Evolutionary conservation across 306 rosid genomes (phyloP).

Genomic region (Sicyos baderoa): DNA sequence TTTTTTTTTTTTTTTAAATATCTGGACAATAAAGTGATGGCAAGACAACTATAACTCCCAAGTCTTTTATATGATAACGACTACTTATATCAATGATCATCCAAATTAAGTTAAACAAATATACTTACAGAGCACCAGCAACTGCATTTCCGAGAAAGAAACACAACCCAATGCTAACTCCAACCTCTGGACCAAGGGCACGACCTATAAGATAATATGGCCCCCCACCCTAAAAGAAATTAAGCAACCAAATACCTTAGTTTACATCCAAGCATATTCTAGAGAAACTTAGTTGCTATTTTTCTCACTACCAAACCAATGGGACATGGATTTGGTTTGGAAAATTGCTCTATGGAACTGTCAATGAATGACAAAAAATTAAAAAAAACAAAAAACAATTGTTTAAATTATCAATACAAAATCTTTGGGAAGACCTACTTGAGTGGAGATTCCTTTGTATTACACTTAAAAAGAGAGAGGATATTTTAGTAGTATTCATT

Average conservation of each 20-base stretch:
- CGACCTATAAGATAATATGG: slow-evolving; percentile 99
- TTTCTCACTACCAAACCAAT: neutral
- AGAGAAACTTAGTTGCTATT: neutral
- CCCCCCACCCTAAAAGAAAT: slow-evolving; percentile 84
- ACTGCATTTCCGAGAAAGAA: slow-evolving; percentile 99
- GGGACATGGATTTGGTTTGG: neutral
- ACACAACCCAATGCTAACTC: slow-evolving; percentile 98
- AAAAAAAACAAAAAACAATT: too few relatives aligned
- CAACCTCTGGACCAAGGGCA: slow-evolving; percentile 99
- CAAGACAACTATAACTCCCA: neutral
- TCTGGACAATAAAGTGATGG: neutral
- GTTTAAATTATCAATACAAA: slow-evolving; percentile 8
- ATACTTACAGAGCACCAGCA: slow-evolving; percentile 96
- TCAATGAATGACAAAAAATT: neutral
- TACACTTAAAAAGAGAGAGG: neutral
- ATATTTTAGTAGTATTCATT: neutral
- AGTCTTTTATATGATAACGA: neutral
- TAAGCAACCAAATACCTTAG: slow-evolving; percentile 12
- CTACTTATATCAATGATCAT: neutral
- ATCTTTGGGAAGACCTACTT: neutral
- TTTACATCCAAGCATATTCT: too few relatives aligned
- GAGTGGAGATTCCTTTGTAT: neutral
- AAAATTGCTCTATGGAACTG: neutral
- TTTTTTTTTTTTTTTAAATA: neutral
- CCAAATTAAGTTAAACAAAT: slow-evolving; percentile 16